These are phyloP conservation scores for Diaporthe aspalathi DNA, from an alignment of 2,329 filamentous ascomycete species.

Conservation along the genomic window DNA sequence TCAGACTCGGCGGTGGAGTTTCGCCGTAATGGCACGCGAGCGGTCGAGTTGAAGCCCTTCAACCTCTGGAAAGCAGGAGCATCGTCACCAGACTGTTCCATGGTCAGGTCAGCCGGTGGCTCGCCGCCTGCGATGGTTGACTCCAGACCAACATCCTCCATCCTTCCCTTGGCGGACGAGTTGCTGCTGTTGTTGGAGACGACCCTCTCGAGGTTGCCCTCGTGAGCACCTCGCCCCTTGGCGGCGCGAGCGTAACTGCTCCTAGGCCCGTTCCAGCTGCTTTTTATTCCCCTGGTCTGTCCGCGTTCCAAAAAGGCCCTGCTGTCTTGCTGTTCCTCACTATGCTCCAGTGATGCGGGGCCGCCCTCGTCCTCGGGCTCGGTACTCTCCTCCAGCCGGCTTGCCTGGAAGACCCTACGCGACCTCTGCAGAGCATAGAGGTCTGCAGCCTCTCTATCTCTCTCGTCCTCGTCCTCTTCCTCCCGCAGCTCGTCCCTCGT, in stretches of 20 bases:
- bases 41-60: conserved; percentile 52
- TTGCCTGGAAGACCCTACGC: conserved; percentile 86
- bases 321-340: conserved; percentile 61
- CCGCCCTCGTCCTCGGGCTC: conserved; percentile 82
- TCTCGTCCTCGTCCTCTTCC: conserved; percentile 92
- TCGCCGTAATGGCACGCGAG: conserved; percentile 55
- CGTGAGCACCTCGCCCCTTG: conserved; percentile 48
- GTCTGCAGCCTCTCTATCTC: conserved; percentile 92
- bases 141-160: conserved; percentile 90
- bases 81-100: conserved; percentile 63
- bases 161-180: conserved; percentile 65
- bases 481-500: conserved; percentile 90
- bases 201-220: conserved; percentile 55
- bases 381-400: conserved; percentile 85
- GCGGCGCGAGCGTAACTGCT: conserved; percentile 50
- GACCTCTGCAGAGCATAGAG: conserved; percentile 92
- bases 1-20: conserved; percentile 61
- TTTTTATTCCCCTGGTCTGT: conserved; percentile 66
- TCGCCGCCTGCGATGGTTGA: conserved; percentile 70
- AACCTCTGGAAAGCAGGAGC: conserved; percentile 74
- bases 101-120: conserved; percentile 69
- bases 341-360: conserved; percentile 64
- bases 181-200: conserved; percentile 46
- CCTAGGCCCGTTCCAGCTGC: conserved; percentile 71
- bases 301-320: conserved; percentile 59